Evolutionary conservation across 257 asterid genomes (phyloP), one percentile per base, ranked within the genome.

Genomic region (Galeopsis tetrahit): DNA sequence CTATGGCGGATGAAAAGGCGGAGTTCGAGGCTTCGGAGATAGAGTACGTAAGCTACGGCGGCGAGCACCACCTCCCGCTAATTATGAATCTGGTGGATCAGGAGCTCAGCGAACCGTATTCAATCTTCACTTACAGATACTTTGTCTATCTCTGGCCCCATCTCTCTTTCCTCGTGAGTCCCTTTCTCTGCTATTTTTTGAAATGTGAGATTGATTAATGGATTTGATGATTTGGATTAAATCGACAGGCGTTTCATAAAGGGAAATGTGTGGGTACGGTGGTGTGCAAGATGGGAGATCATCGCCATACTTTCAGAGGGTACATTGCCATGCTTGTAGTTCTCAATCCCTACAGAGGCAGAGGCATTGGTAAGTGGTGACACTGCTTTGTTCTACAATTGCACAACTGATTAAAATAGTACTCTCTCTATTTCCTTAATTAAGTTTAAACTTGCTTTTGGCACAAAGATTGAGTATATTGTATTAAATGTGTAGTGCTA

Each of bases 241-340:
- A 48, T 44, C 32, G 5, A 61, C 76, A 89, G 97, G 98, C 98
- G 40, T 94, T 91, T 82, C 96, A 93, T 58, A 69, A 81, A 28
- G 94, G 95, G 36, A 78, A 87, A 85, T 94, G 98, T 69, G 89
- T 94, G 68, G 98, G 98, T 43, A 91, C 97, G 33, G 92, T 91
- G 71, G 98, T 91, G 2, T 93, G 97, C 89, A 91, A 93, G 83
- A 91, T 91, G 98, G 98, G 96, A 57, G 97, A 93, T 58, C 97
- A 93, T 70, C 90, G 97, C 55, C 89, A 88, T 77, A 87, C 90
- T 68, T 86, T 84, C 74, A 84, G 97, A 74, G 98, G 98, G 55
- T 93, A 93, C 85, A 91, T 93, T 61, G 98, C 97, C 32, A 93
- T 93, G 98, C 96, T 93, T 6, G 97, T 93, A 6, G 98, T 93